Evolutionary conservation across 2,329 filamentous ascomycete species (phyloP).

Genomic region (Mariannaea sp.): DNA sequence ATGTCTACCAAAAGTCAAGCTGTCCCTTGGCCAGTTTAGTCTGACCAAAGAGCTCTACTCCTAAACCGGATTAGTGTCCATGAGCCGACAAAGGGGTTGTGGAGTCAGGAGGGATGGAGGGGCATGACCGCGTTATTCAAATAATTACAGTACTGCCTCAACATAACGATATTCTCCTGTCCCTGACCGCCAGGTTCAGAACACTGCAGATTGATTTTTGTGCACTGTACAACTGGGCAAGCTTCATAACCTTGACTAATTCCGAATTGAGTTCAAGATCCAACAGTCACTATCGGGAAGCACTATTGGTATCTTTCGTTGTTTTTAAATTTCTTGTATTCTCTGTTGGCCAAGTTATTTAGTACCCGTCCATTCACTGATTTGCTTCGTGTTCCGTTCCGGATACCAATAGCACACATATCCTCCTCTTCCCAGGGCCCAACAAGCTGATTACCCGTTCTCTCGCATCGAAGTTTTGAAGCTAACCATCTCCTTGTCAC

Average conservation of each 20-base stretch:
- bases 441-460: slow-evolving; percentile 1
- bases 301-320: not conserved
- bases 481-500: slow-evolving; percentile 23
- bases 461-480: slow-evolving; percentile 3
- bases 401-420: not conserved
- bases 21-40: slow-evolving; percentile 35
- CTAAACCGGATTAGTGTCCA: slow-evolving; percentile 31
- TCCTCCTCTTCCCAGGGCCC: not conserved
- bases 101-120: slow-evolving; percentile 28
- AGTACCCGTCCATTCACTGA: too few species aligned
- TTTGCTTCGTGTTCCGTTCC: not conserved
- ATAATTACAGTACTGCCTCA: slow-evolving; percentile 26
- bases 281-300: not conserved
- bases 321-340: too few species aligned
- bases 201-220: slow-evolving; percentile 12
- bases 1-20: slow-evolving; percentile 36
- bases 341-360: too few species aligned
- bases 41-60: slow-evolving; percentile 30
- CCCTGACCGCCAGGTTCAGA: slow-evolving; percentile 2
- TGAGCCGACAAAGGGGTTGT: slow-evolving; percentile 24
- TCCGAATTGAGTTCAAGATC: slow-evolving; percentile 1
- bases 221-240: slow-evolving; percentile 14
- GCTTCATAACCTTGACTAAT: slow-evolving; percentile 10
- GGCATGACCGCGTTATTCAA: slow-evolving; percentile 32
- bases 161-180: slow-evolving; percentile 25